Evolutionary conservation across 495 filamentous ascomycete genomes (phyloP).

Genomic region (Penicillium crystallinum): DNA sequence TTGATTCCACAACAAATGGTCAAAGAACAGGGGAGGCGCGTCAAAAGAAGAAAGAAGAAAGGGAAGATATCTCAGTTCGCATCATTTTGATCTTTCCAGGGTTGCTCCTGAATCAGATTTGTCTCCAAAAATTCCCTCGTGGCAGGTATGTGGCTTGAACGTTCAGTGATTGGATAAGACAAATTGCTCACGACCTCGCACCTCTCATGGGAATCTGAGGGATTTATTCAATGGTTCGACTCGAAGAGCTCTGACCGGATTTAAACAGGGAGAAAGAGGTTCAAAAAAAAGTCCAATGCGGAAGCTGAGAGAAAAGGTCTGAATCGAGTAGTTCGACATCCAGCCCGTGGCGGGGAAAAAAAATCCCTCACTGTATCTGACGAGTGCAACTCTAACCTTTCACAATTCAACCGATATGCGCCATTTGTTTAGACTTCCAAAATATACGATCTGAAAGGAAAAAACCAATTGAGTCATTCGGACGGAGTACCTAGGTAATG

Average conservation of each 20-base stretch:
- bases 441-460: background rate
- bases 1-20: too few species aligned
- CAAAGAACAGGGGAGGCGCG: background rate
- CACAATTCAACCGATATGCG: background rate
- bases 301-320: background rate
- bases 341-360: conserved; percentile 21
- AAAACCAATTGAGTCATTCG: too few species aligned
- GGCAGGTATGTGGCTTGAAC: background rate
- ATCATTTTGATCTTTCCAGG: background rate
- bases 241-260: background rate
- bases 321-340: conserved; percentile 2
- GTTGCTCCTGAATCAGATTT: background rate
- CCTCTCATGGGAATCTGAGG: conserved; percentile 5
- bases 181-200: conserved; percentile 20
- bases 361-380: conserved; percentile 27
- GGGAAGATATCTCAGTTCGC: background rate
- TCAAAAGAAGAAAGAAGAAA: background rate
- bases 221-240: conserved; percentile 3
- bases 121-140: background rate
- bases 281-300: background rate
- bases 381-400: background rate
- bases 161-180: conserved; percentile 15
- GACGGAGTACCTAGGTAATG: too few species aligned
- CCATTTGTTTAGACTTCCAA: background rate
- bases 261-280: background rate